Evolutionary conservation across 1,284 basidiomycete genomes (phyloP), one percentile per base, ranked within the genome.

Genomic region (Rhodotorula sp.): DNA sequence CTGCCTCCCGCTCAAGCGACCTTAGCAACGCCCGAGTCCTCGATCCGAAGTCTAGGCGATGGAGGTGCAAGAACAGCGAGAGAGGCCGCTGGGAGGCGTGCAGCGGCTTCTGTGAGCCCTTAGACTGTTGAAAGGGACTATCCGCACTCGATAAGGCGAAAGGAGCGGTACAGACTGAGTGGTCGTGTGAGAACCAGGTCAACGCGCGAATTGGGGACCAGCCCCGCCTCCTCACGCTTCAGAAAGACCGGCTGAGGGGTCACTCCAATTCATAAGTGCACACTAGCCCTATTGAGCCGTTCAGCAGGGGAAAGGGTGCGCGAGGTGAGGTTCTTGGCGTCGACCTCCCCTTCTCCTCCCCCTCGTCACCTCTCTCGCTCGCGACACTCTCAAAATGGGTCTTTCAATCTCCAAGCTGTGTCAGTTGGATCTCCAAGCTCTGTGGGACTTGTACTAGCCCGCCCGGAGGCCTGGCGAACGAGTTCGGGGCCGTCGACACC

Each of bases 351-450:
- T 36, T 32, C 44, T 59, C 39, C 53, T 39, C 49, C 29, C 58
- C 44, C 67, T 13, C 49, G 39, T n/a, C 52, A 58, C 8, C 63
- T 51, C 30, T 34, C 22, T 39, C 36, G 7, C 36, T 32, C 11
- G 20, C 8, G 13, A 19, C 27, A 10, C 13, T 29, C 0, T 22
- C 39, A 71, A 30, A 53, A 77, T 77, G 76, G 76, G 76, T 52
- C 64, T 77, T 47, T 73, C 73, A 19, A 61, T 77, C 62, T 73
- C 68, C 20, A 70, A 71, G 65, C 64, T 76, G 54, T 57, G 71
- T 71, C 34, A 39, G 71, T 64, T 7, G 4, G 6, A 2, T 47
- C 32, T 4, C n/a, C 24, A 3, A 44, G 39, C 46, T 8, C 29
- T 11, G 24, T 4, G 22, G 24, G 11, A 5, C 29, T 46, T 29